These are phyloP conservation scores for Vigna mungo DNA, from an alignment of 306 rosid genomes.

Conservation along the genomic window DNA sequence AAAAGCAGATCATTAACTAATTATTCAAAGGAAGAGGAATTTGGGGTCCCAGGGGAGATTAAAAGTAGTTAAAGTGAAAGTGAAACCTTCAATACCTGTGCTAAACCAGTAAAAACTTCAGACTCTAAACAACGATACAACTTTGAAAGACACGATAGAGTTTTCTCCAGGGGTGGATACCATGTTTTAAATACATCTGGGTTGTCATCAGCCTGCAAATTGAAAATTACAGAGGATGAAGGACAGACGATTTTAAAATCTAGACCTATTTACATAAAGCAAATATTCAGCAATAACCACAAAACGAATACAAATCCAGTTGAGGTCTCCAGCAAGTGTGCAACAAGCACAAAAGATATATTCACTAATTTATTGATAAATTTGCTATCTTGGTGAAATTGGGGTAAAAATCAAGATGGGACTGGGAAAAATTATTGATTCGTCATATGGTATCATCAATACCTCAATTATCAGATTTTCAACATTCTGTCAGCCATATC, in stretches of 20 bases:
- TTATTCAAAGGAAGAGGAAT: constrained; percentile 31
- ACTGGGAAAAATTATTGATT: neutral
- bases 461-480: constrained; percentile 26
- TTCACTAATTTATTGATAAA: constrained; percentile 12
- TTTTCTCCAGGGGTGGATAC: constrained; percentile 97
- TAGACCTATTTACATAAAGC: constrained; percentile 8
- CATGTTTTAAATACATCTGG: constrained; percentile 75
- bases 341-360: constrained; percentile 27
- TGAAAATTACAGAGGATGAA: constrained; percentile 26
- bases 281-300: constrained; percentile 33
- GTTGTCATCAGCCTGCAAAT: constrained; percentile 75
- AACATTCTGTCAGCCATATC: neutral
- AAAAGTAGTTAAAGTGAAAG: constrained; percentile 16
- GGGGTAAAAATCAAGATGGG: constrained; percentile 14
- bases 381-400: neutral
- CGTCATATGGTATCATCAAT: constrained; percentile 27
- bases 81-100: constrained; percentile 73
- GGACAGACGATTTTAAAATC: constrained; percentile 6
- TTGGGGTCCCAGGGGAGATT: neutral
- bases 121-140: constrained; percentile 91
- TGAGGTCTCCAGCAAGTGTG: constrained; percentile 7
- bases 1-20: constrained; percentile 31
- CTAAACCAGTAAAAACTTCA: constrained; percentile 94
- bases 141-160: constrained; percentile 93
- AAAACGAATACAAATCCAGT: constrained; percentile 24